A percentile compares a stretch with the other conserved stretches of the same genome.
phyloP scores from a whole-genome alignment of 2,329 filamentous ascomycete genomes.

The Pseudocercospora fijiensis region DNA sequence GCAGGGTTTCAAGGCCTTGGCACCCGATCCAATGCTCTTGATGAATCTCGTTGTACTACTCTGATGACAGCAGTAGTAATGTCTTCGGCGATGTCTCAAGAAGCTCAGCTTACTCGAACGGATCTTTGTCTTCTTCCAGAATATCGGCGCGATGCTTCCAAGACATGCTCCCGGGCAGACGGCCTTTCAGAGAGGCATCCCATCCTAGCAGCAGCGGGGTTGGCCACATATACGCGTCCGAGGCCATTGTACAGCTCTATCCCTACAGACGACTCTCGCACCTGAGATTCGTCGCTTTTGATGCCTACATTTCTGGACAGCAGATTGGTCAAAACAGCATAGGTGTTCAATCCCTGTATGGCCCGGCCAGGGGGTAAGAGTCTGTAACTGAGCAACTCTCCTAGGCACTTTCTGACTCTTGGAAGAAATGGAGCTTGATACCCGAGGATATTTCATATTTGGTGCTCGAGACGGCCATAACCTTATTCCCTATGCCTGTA shows the following conservation, averaged over 20 bases:
- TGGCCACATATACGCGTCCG: not conserved
- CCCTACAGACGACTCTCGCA: too few relatives aligned
- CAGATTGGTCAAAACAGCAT: too few relatives aligned
- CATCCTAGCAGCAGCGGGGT: not conserved
- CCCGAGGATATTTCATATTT: not conserved
- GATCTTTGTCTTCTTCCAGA: conserved; percentile 6
- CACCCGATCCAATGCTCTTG: conserved; percentile 12
- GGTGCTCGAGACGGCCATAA: conserved; percentile 3
- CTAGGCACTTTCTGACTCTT: conserved; percentile 9
- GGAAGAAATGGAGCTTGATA: not conserved
- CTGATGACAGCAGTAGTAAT: not conserved
- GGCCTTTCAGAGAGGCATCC: not conserved
- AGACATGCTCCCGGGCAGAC: not conserved
- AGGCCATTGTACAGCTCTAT: too few relatives aligned
- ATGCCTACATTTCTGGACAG: too few relatives aligned
- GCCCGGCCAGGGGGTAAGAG: too few relatives aligned
- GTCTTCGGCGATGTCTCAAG: not conserved
- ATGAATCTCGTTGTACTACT: not conserved
- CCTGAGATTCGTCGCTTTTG: too few relatives aligned
- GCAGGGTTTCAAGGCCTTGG: conserved; percentile 21
- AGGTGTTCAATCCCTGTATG: too few relatives aligned
- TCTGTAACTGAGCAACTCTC: not conserved
- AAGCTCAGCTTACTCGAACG: not conserved
- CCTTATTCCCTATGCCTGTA: not conserved
- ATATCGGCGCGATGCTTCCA: not conserved